phyloP scores from a whole-genome alignment of 768 basidiomycete species.

The Panellus pusillus region DNA sequence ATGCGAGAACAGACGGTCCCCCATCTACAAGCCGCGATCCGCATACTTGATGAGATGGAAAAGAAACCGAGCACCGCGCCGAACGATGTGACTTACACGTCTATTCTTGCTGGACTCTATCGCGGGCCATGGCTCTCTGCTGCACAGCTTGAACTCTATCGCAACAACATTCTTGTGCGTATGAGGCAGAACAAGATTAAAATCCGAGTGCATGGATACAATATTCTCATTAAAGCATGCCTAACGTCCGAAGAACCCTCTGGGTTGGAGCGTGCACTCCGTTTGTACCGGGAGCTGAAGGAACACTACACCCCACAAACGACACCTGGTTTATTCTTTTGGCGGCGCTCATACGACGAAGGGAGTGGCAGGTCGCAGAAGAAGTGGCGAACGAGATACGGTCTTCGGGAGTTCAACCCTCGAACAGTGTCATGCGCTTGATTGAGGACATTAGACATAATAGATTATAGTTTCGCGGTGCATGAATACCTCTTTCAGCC shows the following conservation, averaged over 20 bases:
- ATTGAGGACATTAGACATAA: constrained; percentile 49
- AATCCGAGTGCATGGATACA: constrained; percentile 68
- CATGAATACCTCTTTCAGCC: constrained; percentile 32
- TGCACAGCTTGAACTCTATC: constrained; percentile 45
- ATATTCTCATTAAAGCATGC: constrained; percentile 72
- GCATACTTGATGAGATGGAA: constrained; percentile 80
- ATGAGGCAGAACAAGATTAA: constrained; percentile 59
- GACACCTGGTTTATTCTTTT: constrained; percentile 82
- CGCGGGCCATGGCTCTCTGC: constrained; percentile 52
- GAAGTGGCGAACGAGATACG: constrained; percentile 64
- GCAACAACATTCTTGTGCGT: constrained; percentile 48
- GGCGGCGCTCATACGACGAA: constrained; percentile 55
- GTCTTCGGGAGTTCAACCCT: constrained; percentile 43
- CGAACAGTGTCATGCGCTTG: constrained; percentile 46
- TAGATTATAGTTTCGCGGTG: constrained; percentile 26
- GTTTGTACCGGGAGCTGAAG: constrained; percentile 63
- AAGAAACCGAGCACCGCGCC: constrained; percentile 47
- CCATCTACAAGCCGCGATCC: constrained; percentile 61
- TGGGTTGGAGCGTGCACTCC: constrained; percentile 55
- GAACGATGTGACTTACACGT: constrained; percentile 84
- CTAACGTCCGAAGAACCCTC: constrained; percentile 51
- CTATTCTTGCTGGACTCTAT: constrained; percentile 72
- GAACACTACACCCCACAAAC: constrained; percentile 47
- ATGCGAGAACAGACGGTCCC: constrained; percentile 54
- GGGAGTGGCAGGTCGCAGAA: constrained; percentile 61